Evolutionary conservation across 2,329 filamentous ascomycete genomes (phyloP).

Genomic region (Ophiostoma perfectum): DNA sequence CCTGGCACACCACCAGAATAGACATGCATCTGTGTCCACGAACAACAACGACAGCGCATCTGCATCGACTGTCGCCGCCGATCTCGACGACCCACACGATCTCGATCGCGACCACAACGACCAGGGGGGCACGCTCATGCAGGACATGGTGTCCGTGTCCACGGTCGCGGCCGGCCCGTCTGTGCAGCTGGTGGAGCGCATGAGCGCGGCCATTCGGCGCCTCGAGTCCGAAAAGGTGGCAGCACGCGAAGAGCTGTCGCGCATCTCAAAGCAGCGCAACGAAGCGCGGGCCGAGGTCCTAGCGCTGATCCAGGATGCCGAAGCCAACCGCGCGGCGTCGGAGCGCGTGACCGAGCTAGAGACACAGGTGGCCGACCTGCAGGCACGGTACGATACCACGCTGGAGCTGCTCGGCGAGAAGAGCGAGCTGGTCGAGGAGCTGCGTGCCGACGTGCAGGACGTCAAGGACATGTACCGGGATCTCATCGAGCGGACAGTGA

Average conservation of each 20-base stretch:
- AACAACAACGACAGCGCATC: constrained; percentile 3
- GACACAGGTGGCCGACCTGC: constrained; percentile 59
- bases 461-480: constrained; percentile 96
- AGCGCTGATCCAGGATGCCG: constrained; percentile 77
- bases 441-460: constrained; percentile 82
- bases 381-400: constrained; percentile 79
- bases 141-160: constrained; percentile 83
- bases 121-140: constrained; percentile 56
- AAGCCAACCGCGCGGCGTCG: constrained; percentile 59
- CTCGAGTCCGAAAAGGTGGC: constrained; percentile 89
- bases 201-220: constrained; percentile 87
- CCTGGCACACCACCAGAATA: constrained; percentile 7
- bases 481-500: constrained; percentile 74
- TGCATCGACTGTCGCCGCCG: background rate
- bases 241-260: constrained; percentile 75
- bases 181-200: constrained; percentile 90
- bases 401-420: constrained; percentile 95
- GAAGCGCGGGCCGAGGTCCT: constrained; percentile 92
- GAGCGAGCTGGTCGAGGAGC: constrained; percentile 88
- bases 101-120: constrained; percentile 10
- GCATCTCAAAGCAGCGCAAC: constrained; percentile 80
- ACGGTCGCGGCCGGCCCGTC: constrained; percentile 86
- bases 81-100: background rate
- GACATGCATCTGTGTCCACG: constrained; percentile 13
- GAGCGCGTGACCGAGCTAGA: constrained; percentile 60